A percentile compares a stretch with the other conserved stretches of the same genome.
Conservation (phyloP, 306 rosid genomes). For the Cucurbita maxima region DNA sequence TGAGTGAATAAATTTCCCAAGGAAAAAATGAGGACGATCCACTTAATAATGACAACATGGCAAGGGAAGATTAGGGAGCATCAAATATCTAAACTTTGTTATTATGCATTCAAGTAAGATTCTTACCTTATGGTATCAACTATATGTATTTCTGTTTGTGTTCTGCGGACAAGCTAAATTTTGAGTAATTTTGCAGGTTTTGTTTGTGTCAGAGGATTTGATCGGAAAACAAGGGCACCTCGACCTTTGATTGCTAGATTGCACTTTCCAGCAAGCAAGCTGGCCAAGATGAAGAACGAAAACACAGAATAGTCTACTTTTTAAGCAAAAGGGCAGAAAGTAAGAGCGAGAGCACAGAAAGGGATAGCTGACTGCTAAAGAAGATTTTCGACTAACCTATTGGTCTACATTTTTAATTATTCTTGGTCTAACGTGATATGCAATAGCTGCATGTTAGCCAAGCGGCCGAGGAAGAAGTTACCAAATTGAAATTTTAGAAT, state of each 20-base stretch:
- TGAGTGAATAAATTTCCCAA: not conserved
- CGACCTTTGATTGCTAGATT: constrained; percentile 73
- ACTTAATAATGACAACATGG: not conserved
- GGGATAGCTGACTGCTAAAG: constrained; percentile 4
- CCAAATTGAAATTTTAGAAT: constrained; percentile 5
- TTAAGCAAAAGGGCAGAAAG: not conserved
- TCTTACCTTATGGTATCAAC: not conserved
- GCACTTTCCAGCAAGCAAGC: constrained; percentile 71
- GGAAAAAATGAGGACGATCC: too few relatives aligned
- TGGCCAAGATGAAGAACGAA: constrained; percentile 12
- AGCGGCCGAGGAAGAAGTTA: constrained; percentile 9
- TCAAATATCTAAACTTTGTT: not conserved
- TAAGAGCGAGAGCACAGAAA: not conserved
- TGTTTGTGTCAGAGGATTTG: constrained; percentile 85
- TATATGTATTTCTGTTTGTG: not conserved
- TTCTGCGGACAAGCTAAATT: not conserved
- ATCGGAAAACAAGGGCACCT: constrained; percentile 45
- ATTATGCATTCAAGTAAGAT: not conserved
- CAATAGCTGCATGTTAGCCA: constrained; percentile 16
- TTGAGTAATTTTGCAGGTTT: constrained; percentile 28
- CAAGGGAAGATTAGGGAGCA: not conserved
- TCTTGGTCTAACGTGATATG: constrained; percentile 12
- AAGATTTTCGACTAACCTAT: constrained; percentile 4
- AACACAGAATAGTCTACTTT: not conserved
- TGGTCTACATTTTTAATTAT: constrained; percentile 1